These are phyloP conservation scores for Lolium multiflorum DNA, from an alignment of 176 grass and related monocot species.

Conservation along the genomic window DNA sequence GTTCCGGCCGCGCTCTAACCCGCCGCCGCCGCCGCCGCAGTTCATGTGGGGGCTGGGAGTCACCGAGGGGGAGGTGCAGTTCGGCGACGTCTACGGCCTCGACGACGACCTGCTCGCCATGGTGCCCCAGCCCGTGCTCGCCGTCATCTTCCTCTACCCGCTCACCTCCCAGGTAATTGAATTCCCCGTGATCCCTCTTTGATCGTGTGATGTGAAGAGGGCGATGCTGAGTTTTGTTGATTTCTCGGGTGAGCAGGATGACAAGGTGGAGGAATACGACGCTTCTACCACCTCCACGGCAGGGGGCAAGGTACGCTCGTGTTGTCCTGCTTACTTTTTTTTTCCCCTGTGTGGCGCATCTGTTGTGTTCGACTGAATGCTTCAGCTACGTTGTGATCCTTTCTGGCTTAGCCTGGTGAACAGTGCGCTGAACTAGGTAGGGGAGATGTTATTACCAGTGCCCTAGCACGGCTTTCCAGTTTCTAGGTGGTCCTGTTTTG, in stretches of 20 bases:
- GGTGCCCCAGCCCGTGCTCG: conserved; percentile 92
- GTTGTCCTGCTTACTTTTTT: background rate
- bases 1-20: background rate
- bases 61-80: conserved; percentile 65
- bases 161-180: conserved; percentile 53
- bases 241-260: conserved; percentile 33
- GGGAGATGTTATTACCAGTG: background rate
- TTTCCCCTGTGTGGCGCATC: background rate
- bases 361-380: conserved; percentile 9
- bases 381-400: background rate
- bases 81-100: conserved; percentile 94
- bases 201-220: background rate
- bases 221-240: background rate
- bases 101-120: conserved; percentile 88
- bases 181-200: background rate
- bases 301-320: conserved; percentile 34
- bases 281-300: conserved; percentile 27
- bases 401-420: background rate
- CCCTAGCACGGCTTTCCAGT: background rate
- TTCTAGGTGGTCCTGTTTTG: background rate
- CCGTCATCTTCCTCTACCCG: conserved; percentile 96
- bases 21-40: conserved; percentile 39
- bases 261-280: conserved; percentile 39
- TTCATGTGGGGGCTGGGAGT: conserved; percentile 93
- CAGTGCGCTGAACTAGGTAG: background rate